Evolutionary conservation across 371 early-diverging fungal genomes (phyloP).

Genomic region (Capillidium rhysosporum): DNA sequence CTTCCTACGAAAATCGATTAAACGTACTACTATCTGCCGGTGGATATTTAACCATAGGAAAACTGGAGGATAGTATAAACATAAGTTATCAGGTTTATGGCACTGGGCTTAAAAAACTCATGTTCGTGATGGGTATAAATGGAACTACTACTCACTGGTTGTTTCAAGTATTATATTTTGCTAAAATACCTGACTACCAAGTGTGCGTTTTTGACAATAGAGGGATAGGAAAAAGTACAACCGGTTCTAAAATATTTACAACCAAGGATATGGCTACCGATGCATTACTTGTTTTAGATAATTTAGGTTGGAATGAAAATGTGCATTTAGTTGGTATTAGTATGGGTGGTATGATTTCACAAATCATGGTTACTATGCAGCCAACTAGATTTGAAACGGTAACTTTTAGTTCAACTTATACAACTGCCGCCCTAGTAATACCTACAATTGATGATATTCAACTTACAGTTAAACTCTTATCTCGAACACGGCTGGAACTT

Average conservation of each 20-base stretch:
- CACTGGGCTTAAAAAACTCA: slow-evolving; percentile 30
- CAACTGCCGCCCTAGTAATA: neutral
- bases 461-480: neutral
- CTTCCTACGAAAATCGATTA: too few relatives aligned
- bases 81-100: slow-evolving; percentile 54
- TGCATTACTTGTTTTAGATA: slow-evolving; percentile 30
- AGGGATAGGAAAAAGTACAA: slow-evolving; percentile 30
- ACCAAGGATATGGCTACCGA: slow-evolving; percentile 50
- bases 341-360: slow-evolving; percentile 61
- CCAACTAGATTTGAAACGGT: slow-evolving; percentile 19
- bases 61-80: slow-evolving; percentile 6
- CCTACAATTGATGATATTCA: slow-evolving; percentile 2
- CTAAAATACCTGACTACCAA: slow-evolving; percentile 32
- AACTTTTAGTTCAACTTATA: slow-evolving; percentile 19
- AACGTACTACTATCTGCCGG: neutral
- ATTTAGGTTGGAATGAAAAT: slow-evolving; percentile 33
- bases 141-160: slow-evolving; percentile 7
- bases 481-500: neutral
- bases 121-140: slow-evolving; percentile 39
- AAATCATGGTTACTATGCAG: slow-evolving; percentile 23
- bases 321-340: slow-evolving; percentile 50
- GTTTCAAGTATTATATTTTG: slow-evolving; percentile 30
- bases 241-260: slow-evolving; percentile 19
- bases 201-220: slow-evolving; percentile 62
- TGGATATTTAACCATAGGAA: neutral